Evolutionary conservation across 2,329 filamentous ascomycete genomes (phyloP).

Genomic region (Cladosporium sphaerospermum): DNA sequence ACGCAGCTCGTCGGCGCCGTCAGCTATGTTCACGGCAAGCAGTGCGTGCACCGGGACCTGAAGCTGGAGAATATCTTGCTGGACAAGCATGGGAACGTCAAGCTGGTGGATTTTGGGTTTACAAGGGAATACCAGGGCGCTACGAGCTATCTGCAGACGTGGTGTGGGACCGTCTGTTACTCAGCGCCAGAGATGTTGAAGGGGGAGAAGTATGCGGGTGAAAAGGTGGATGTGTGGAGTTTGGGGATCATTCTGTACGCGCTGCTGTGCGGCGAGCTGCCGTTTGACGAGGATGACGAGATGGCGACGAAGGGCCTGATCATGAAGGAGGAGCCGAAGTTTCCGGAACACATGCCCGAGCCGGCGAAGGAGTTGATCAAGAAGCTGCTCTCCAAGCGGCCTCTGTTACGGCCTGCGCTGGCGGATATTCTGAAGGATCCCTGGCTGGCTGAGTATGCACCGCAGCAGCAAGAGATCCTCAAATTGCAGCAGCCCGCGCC

Average conservation of each 20-base stretch:
- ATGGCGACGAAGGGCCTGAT: conserved; percentile 79
- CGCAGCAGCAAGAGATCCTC: conserved; percentile 81
- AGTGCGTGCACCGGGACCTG: conserved; percentile 91
- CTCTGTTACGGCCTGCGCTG: conserved; percentile 72
- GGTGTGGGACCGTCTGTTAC: conserved; percentile 96
- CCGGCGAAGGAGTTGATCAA: conserved; percentile 74
- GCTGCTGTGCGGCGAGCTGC: conserved; percentile 74
- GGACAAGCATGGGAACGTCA: conserved; percentile 95
- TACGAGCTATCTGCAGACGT: conserved; percentile 90
- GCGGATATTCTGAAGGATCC: conserved; percentile 82
- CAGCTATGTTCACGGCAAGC: conserved; percentile 88
- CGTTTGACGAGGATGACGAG: conserved; percentile 97
- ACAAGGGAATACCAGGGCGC: conserved; percentile 96
- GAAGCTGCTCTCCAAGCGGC: conserved; percentile 80
- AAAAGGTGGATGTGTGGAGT: conserved; percentile 97
- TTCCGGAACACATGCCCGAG: conserved; percentile 69
- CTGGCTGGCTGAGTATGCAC: conserved; percentile 80
- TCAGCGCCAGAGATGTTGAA: conserved; percentile 98
- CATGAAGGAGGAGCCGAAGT: conserved; percentile 76
- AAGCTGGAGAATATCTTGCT: conserved; percentile 96
- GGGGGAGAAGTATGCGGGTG: conserved; percentile 93
- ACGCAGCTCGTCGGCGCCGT: conserved; percentile 93
- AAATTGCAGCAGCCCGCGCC: conserved; percentile 73
- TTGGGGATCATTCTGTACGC: conserved; percentile 80
- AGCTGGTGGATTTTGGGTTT: conserved; percentile 96